Conservation (phyloP, 805 yeast species). For the Wickerhamomyces queroliae region DNA sequence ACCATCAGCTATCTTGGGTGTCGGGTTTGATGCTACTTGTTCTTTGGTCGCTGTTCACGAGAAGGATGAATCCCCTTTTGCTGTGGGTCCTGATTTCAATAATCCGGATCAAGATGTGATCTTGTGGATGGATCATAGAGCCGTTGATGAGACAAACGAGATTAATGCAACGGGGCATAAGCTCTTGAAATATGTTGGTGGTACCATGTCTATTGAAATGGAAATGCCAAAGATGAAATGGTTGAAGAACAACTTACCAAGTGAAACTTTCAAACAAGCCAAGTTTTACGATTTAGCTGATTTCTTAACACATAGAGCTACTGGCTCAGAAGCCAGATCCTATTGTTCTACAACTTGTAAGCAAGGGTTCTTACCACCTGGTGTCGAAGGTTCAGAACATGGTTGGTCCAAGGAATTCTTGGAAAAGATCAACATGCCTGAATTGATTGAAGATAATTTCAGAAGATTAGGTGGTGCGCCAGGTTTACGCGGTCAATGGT, state of each 20-base stretch:
- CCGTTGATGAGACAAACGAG: constrained; percentile 68
- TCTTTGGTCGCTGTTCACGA: constrained; percentile 80
- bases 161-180: constrained; percentile 79
- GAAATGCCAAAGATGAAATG: constrained; percentile 96
- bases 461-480: constrained; percentile 80
- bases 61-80: constrained; percentile 60
- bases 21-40: constrained; percentile 97
- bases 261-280: constrained; percentile 46
- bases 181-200: constrained; percentile 89
- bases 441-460: constrained; percentile 72
- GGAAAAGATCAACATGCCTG: constrained; percentile 61
- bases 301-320: constrained; percentile 85
- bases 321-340: constrained; percentile 81
- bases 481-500: constrained; percentile 61
- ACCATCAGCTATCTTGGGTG: constrained; percentile 64
- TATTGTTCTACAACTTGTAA: constrained; percentile 91
- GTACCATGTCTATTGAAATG: constrained; percentile 97
- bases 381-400: constrained; percentile 76
- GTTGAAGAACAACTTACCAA: constrained; percentile 82
- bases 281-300: constrained; percentile 93
- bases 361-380: constrained; percentile 90
- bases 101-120: constrained; percentile 76
- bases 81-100: constrained; percentile 87
- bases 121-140: constrained; percentile 98
- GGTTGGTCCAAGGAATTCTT: constrained; percentile 92